These are phyloP conservation scores for Leucosporidium yakuticum DNA, from an alignment of 768 basidiomycete species.

Conservation along the genomic window DNA sequence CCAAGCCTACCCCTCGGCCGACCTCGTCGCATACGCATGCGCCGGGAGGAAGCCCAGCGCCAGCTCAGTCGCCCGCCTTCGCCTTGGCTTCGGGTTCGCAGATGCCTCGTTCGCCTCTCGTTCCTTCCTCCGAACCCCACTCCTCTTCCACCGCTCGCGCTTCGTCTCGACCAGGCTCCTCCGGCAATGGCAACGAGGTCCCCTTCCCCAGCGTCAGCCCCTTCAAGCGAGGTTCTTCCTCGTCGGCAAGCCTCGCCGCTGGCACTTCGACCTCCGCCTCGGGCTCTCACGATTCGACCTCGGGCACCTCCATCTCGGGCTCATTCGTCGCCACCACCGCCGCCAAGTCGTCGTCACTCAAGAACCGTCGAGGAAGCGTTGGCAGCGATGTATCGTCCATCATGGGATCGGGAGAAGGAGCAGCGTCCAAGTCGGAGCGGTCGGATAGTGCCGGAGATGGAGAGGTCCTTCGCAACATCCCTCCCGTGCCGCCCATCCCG, in stretches of 20 bases:
- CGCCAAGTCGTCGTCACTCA: conserved; percentile 63
- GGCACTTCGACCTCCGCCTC: conserved; percentile 52
- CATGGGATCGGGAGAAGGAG: conserved; percentile 56
- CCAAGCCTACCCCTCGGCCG: background rate
- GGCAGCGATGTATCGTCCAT: conserved; percentile 76
- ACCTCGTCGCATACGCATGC: background rate
- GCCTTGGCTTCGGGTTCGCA: background rate
- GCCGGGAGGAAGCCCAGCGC: background rate
- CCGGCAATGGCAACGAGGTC: conserved; percentile 4
- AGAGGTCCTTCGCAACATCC: conserved; percentile 60
- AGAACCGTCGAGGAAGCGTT: conserved; percentile 70
- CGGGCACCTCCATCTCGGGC: conserved; percentile 65
- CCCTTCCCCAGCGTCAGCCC: conserved; percentile 22
- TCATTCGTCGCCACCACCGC: conserved; percentile 70
- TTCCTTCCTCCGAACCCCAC: conserved; percentile 6
- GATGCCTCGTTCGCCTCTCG: conserved; percentile 17
- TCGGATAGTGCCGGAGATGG: conserved; percentile 50
- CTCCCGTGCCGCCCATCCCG: conserved; percentile 86
- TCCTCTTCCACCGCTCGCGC: conserved; percentile 10
- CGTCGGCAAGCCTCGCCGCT: conserved; percentile 76
- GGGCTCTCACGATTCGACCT: conserved; percentile 80
- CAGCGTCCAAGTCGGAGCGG: conserved; percentile 65
- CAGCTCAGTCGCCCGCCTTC: background rate
- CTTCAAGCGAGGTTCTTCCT: conserved; percentile 76
- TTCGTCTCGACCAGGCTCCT: background rate